These are phyloP conservation scores for Dunaliella sp. DNA, from an alignment of 139 green algal genomes.

Conservation along the genomic window DNA sequence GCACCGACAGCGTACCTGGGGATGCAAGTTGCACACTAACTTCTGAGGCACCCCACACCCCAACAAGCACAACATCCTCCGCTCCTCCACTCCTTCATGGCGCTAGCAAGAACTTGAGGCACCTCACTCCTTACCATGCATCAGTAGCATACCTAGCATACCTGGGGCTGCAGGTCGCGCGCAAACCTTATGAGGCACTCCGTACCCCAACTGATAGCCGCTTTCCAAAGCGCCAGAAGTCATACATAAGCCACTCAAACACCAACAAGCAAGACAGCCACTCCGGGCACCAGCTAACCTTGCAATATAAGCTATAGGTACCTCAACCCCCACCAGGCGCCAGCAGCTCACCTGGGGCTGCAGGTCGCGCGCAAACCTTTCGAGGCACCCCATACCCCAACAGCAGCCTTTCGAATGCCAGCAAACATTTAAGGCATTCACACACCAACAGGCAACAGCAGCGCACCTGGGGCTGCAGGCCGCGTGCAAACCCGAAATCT, in stretches of 20 bases:
- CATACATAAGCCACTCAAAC: too few relatives aligned
- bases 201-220: too few relatives aligned
- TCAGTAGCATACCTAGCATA: background rate
- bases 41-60: slow-evolving; percentile 8
- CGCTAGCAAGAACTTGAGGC: background rate
- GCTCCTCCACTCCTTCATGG: background rate
- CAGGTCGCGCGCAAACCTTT: slow-evolving; percentile 83
- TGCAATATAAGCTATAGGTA: background rate
- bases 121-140: background rate
- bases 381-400: slow-evolving; percentile 6
- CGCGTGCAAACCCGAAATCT: slow-evolving; percentile 98
- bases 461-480: slow-evolving; percentile 71
- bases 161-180: slow-evolving; percentile 77
- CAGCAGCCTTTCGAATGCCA: too few relatives aligned
- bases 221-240: too few relatives aligned
- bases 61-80: background rate
- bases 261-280: background rate
- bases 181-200: slow-evolving; percentile 72
- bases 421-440: too few relatives aligned
- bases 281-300: background rate
- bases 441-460: background rate
- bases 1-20: too few relatives aligned
- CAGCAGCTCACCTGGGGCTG: slow-evolving; percentile 58
- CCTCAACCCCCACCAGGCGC: background rate
- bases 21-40: too few relatives aligned